Base-by-base conservation (phyloP, 352 stramenopile species). In the Pythium brachiatum region DNA sequence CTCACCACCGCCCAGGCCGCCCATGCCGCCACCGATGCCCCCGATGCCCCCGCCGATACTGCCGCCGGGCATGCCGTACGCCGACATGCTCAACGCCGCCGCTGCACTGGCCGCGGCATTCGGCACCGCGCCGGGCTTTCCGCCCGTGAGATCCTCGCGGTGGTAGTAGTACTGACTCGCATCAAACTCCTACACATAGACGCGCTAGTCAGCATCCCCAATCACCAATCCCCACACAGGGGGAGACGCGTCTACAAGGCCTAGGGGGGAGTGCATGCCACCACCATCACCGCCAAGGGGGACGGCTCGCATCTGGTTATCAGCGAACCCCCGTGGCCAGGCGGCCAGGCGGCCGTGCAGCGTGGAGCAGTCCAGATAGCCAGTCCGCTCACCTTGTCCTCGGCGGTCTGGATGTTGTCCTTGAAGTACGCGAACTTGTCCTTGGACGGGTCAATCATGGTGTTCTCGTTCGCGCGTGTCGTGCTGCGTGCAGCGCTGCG, bases 381-480 rank as follows among this genome's bases (percentile, higher is more conserved):
- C n/a, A n/a, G n/a, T n/a, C n/a, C n/a, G n/a, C n/a, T n/a, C 48
- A 91, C 85, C 79, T 94, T 91, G 64, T 94, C 85, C 70, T 94
- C 85, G 23, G 83, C 83, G 4, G 83, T 94, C 74, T 94, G 85
- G 69, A 94, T 92, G 65, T 94, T 94, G 69, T 94, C 83, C 73
- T 94, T 94, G 67, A 94, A 94, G 72, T 94, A 94, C 0, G 85
- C 85, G 64, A 94, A 88, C 66, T 92, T 92, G 75, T 94, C 85
- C 64, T 94, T 94, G 25, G 82, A 94, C 54, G 85, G 85, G 63
- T 94, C 85, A 60, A 94, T 91, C 83, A 92, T 92, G 9, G 26
- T 48, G 52, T 18, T 51, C 12, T 18, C 20, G 27, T 20, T 31
- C 4, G 27, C 44, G 44, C 9, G 27, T 20, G 20, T 51, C 20